Evolutionary conservation across 306 rosid genomes (phyloP), one percentile per base, ranked within the genome.

Genomic region (Gleditsia sinensis): DNA sequence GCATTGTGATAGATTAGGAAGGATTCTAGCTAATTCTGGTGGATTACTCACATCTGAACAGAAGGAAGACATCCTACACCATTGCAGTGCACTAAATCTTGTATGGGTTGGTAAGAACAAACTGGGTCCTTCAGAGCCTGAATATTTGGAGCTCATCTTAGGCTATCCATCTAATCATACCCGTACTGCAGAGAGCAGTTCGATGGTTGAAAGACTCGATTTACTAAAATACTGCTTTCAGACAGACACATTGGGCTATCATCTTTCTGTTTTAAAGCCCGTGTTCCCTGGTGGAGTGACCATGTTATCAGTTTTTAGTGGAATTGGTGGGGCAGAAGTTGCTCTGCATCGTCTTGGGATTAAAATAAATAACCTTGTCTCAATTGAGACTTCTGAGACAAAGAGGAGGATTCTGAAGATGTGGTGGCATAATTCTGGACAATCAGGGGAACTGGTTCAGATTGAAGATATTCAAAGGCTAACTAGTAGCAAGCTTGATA

Each of bases 241-340:
- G 83, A 90, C 87, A n/a, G 97, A 94, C 75, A 78, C 95, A 30
- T 65, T 91, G 85, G 96, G 88, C 2, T 90, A 91, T 65, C 89
- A 90, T 68, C 88, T 90, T 24, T 94, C 96, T 0, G 91, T 78
- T 16, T 78, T 91, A 82, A 91, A 88, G 86, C 70, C 86, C 14
- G 65, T 88, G 43, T 91, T 79, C 75, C 96, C 97, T 3, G 71
- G 4, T 76, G 97, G 98, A 49, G 59, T 94, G 80, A 86, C 88
- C 5, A 17, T 90, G 57, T 63, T 91, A 33, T 91, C 98, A 7
- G 71, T 94, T 48, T 91, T 87, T 54, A 90, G 93, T 67, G 97
- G 92, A 34, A 81, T 94, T 34, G 97, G 96, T 48, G 97, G 98
- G 33, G 92, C 92, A n/a, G 98, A 90, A 74, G 37, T 94, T 60